Percentiles rank a stretch among this genome's conserved stretches.
Evolutionary conservation across 1,284 basidiomycete species (phyloP).

Genomic region (Fistulinella cinereoalba): DNA sequence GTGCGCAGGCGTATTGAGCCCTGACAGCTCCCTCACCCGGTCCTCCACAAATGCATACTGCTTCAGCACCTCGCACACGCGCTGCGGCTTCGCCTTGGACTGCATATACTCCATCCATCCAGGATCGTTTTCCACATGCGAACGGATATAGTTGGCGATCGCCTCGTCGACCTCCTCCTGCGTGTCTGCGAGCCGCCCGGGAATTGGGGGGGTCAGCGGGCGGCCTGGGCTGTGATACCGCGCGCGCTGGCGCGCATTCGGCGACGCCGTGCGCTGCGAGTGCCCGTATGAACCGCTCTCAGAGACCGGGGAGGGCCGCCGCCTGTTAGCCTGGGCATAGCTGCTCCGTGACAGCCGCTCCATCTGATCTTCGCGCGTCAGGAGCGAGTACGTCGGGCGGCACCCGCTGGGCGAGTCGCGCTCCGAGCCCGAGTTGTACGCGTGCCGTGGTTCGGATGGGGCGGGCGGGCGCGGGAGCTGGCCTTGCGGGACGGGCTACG

Average conservation of each 20-base stretch:
- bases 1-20: slow-evolving; percentile 39
- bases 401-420: slow-evolving; percentile 11
- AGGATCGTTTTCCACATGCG: slow-evolving; percentile 39
- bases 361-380: slow-evolving; percentile 28
- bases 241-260: slow-evolving; percentile 2
- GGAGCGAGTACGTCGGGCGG: slow-evolving; percentile 9
- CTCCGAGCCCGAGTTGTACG: slow-evolving; percentile 15
- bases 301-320: slow-evolving; percentile 16
- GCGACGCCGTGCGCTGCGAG: slow-evolving; percentile 15
- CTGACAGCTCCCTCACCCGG: slow-evolving; percentile 42
- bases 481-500: slow-evolving; percentile 30
- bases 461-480: slow-evolving; percentile 30
- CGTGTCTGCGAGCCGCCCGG: slow-evolving; percentile 33
- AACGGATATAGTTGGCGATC: slow-evolving; percentile 40
- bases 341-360: slow-evolving; percentile 27
- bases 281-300: slow-evolving; percentile 18
- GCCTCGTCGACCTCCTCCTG: slow-evolving; percentile 36
- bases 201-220: slow-evolving; percentile 23
- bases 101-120: slow-evolving; percentile 43
- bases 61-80: slow-evolving; percentile 42
- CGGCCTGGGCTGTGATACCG: slow-evolving; percentile 3
- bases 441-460: slow-evolving; percentile 15
- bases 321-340: slow-evolving; percentile 12
- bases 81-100: slow-evolving; percentile 39
- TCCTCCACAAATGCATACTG: slow-evolving; percentile 48